Base-by-base conservation (phyloP, 2,329 filamentous ascomycete species). In the Meredithiella fracta region DNA sequence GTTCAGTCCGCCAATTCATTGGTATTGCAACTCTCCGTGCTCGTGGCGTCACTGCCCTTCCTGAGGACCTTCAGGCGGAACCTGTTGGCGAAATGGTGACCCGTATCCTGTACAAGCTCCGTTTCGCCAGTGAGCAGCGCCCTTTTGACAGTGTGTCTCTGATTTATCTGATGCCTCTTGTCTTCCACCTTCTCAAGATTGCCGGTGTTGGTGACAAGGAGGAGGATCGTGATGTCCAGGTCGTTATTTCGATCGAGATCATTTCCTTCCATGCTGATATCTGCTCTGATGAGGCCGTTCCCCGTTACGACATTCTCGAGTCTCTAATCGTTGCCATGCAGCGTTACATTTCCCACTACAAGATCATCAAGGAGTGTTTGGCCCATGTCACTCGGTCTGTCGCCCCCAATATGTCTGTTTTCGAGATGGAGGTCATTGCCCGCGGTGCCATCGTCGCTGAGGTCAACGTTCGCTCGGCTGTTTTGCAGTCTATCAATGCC, bases 41-140 rank as follows among this genome's bases (percentile, higher is more conserved):
- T 2, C 77, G 90, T 58, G 84, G 82, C 7, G 80, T 88, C 34
- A 79, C 80, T 15, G 78, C 86, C 8, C 70, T 98, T 2, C 77
- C 86, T 0, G 76, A 83, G 9, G 79, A 85, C 54, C 75, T 91
- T 58, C 77, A 83, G 60, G 75, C 85, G 60, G 92, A 97, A 65
- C 79, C 85, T n/a, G 73, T 97, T 7, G 86, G 88, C 56, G 81
- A 84, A 57, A 78, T 97, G 11, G 76, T 95, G 11, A 96, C 91
- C 2, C 80, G 92, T 67, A 81, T 97, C 1, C 72, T 98, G 3
- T 97, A 97, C 67, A 83, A 91, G 51, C 73, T 98, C 54, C 84
- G 90, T 15, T 95, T 95, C 66, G 78, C 90, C 38, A 85, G 86
- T 54, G 92, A 97, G 66, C 91, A 97, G 67, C 80, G 90, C n/a